Evolutionary conservation across 106 monocot species (phyloP), one percentile per base, ranked within the genome.

Genomic region (Dioscorea dumetorum): DNA sequence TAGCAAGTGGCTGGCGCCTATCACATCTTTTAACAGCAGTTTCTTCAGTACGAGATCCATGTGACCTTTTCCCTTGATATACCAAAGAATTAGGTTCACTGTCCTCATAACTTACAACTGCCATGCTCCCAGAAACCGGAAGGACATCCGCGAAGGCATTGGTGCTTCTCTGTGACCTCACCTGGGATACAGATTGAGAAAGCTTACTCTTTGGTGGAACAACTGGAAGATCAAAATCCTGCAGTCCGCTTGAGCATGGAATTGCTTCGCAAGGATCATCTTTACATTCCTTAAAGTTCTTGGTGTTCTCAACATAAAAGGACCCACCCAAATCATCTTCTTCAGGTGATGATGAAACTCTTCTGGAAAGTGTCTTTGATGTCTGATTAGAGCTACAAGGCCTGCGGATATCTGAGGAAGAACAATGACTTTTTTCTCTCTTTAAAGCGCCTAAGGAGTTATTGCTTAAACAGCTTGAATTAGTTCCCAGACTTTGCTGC

Each of bases 1-100:
- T 81, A 72, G 67, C 59, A 67, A 90, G 82, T 48, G 87, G 94
- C 12, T 79, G 75, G 20, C 81, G 85, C 48, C 81, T 74, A 67
- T 91, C 88, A 58, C 83, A 76, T 57, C 85, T 91, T 88, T 80
- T 91, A 64, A 53, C 75, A 71, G 70, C 56, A 74, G 76, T 73
- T 24, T 84, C 95, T 67, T 88, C 86, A 72, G 49, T 15, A 22
- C 53, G 22, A 57, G 74, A 76, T 48, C 73, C 76, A 23, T 79
- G 72, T 53, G 70, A 69, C 73, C 74, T 86, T 77, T 84, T 95
- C 67, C 72, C 77, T 74, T 86, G 86, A 14, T 33, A 32, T 11
- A 65, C 12, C 11, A 66, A 19, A 17, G 62, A 72, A 69, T 16
- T 80, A 68, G 73, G 79, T 35, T 70, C 68, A 18, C 68, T 70